Base-by-base conservation (phyloP, 2,329 filamentous ascomycete species). In the Epichloe amarillans region DNA sequence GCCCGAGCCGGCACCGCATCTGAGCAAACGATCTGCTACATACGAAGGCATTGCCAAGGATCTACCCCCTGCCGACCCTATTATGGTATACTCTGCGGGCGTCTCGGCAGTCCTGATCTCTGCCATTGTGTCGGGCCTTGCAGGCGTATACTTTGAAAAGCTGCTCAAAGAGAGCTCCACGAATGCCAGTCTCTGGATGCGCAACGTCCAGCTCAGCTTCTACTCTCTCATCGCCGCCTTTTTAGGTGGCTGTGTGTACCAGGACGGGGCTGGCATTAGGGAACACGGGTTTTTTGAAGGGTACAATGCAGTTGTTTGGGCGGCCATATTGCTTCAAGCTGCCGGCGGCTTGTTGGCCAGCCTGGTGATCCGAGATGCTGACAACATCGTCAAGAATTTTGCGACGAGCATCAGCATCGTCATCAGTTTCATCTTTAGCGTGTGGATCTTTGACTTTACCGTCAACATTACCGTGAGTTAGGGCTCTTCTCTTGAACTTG, bases 181-280 rank as follows among this genome's bases (percentile, higher is more conserved):
- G 2, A 77, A 82, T 46, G 83, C 83, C 5, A 91, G 88, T 0
- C 75, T 97, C 14, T 98, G 93, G 93, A 83, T 93, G 42, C 83
- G 93, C 54, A 98, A 97, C 64, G 85, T 96, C 45, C 93, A 98
- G 66, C 73, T 98, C 23, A 90, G 89, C 1, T 87, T 96, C 62
- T 98, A 95, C 70, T 95, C 90, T 1, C 73, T 97, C 1, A 91
- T 96, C 60, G 88, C 91, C 0, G 86, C 90, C 1, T 73, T 96
- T 0, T 81, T 97, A 52, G 76, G 95, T 49, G 93, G 91, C 1
- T 84, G 97, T 5, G 69, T 94, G 3, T 86, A 87, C 69, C 86
- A 88, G 56, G 93, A 98, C 58, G 93, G 91, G 26, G 80, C 83
- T 54, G 83, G 86, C 40, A 89, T 98, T 56, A 77, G 83, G 26